These are phyloP conservation scores for Sequoia sempervirens DNA, from an alignment of 75 land plant genomes.

Conservation along the genomic window DNA sequence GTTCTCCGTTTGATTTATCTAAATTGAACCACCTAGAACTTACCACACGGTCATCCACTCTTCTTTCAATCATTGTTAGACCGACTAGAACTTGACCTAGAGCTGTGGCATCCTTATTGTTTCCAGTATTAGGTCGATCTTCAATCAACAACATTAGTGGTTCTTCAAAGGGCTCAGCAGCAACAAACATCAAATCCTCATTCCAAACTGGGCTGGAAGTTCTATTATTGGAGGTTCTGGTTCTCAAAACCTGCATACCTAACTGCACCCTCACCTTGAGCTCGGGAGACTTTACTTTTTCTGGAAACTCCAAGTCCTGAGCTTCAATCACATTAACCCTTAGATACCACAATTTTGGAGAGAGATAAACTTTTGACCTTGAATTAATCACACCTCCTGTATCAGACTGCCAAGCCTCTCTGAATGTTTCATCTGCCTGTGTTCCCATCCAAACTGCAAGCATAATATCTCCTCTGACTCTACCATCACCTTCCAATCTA, in stretches of 20 bases:
- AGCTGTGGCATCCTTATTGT: slow-evolving; percentile 10
- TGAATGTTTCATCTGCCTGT: slow-evolving; percentile 80
- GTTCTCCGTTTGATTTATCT: slow-evolving; percentile 15
- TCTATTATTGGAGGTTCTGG: slow-evolving; percentile 26
- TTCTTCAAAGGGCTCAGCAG: slow-evolving; percentile 68
- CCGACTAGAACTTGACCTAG: slow-evolving; percentile 37
- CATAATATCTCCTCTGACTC: slow-evolving; percentile 61
- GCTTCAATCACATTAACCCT: slow-evolving; percentile 64
- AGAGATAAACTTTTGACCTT: slow-evolving; percentile 63
- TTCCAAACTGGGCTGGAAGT: slow-evolving; percentile 62
- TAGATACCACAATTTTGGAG: slow-evolving; percentile 85
- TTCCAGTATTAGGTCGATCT: slow-evolving; percentile 27
- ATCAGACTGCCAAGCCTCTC: slow-evolving; percentile 78
- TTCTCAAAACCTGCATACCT: slow-evolving; percentile 57
- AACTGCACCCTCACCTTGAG: slow-evolving; percentile 41
- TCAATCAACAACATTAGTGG: slow-evolving; percentile 35
- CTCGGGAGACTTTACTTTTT: slow-evolving; percentile 24
- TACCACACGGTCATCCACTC: slow-evolving; percentile 66
- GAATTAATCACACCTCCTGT: slow-evolving; percentile 36
- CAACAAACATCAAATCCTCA: slow-evolving; percentile 70
- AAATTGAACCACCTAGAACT: slow-evolving; percentile 53
- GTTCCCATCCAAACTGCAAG: slow-evolving; percentile 86
- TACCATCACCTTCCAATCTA: slow-evolving; percentile 53
- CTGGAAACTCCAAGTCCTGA: slow-evolving; percentile 45
- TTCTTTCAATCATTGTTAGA: slow-evolving; percentile 53